Evolutionary conservation across 108 stramenopile genomes (phyloP).

Genomic region (Nannochloropsis gaditana): DNA sequence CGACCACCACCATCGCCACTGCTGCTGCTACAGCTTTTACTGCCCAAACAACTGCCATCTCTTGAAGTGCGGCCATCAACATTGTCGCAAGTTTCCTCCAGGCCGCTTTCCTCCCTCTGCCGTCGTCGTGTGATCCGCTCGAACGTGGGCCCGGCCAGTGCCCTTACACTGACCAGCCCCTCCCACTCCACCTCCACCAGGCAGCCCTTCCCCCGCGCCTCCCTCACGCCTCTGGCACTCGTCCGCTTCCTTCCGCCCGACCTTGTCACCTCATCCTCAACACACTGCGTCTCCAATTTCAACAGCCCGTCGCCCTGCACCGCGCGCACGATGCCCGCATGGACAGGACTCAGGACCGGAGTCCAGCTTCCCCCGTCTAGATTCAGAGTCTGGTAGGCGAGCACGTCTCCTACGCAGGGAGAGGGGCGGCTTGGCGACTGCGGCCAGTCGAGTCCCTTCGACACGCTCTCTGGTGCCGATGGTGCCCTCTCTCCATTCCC

Average conservation of each 20-base stretch:
- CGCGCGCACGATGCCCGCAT: not conserved
- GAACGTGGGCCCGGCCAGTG: not conserved
- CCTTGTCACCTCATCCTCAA: not conserved
- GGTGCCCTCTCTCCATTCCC: not conserved
- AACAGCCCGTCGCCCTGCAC: not conserved
- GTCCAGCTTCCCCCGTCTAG: not conserved
- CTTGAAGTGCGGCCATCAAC: not conserved
- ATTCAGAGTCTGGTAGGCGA: not conserved
- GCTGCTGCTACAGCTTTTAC: not conserved
- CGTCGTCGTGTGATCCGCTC: not conserved
- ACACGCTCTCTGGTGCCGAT: not conserved
- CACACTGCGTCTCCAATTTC: not conserved
- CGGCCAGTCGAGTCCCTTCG: too few species aligned
- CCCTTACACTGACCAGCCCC: not conserved
- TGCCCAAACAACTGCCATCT: not conserved
- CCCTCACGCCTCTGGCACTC: not conserved
- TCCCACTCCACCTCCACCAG: slow-evolving; percentile 11
- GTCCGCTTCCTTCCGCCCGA: not conserved
- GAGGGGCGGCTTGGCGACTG: not conserved
- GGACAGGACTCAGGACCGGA: not conserved
- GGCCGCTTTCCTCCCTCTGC: not conserved
- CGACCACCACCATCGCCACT: not conserved
- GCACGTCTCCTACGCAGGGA: not conserved
- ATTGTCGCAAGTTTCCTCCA: not conserved
- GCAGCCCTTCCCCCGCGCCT: not conserved